A percentile compares a stretch with the other conserved stretches of the same genome.
These are phyloP conservation scores for Kurtzmaniella cleridarum DNA, from an alignment of 805 yeast species.

Conservation along the genomic window DNA sequence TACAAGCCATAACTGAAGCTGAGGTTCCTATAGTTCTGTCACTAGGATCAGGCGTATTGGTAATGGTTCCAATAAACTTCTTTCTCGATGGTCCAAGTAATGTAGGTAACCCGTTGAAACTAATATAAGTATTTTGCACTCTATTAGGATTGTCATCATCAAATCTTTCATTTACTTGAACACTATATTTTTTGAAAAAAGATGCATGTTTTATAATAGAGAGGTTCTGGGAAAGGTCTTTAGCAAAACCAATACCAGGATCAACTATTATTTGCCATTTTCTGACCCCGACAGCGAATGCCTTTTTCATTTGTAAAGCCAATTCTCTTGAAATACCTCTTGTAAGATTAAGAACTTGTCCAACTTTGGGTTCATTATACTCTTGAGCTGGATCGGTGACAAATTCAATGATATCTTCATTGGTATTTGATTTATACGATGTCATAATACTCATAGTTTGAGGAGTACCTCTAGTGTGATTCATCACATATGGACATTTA, in stretches of 20 bases:
- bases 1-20: constrained; percentile 67
- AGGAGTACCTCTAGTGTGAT: constrained; percentile 83
- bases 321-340: constrained; percentile 65
- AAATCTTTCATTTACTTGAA: constrained; percentile 10
- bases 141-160: constrained; percentile 8
- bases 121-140: constrained; percentile 21
- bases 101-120: constrained; percentile 56
- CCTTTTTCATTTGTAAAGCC: constrained; percentile 46
- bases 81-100: constrained; percentile 88
- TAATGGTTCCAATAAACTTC: constrained; percentile 72
- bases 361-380: constrained; percentile 11
- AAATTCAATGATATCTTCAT: constrained; percentile 34
- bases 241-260: constrained; percentile 98
- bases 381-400: constrained; percentile 21
- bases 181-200: constrained; percentile 45
- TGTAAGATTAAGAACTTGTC: constrained; percentile 33
- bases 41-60: constrained; percentile 49
- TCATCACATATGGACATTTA: constrained; percentile 73
- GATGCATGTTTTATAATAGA: constrained; percentile 50
- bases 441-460: constrained; percentile 62
- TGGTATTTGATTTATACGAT: constrained; percentile 40
- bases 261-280: constrained; percentile 92
- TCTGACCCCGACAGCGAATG: constrained; percentile 57
- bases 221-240: constrained; percentile 64
- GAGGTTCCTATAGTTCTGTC: constrained; percentile 75